Conservation (phyloP, 768 basidiomycete species). For the Imleria badia region DNA sequence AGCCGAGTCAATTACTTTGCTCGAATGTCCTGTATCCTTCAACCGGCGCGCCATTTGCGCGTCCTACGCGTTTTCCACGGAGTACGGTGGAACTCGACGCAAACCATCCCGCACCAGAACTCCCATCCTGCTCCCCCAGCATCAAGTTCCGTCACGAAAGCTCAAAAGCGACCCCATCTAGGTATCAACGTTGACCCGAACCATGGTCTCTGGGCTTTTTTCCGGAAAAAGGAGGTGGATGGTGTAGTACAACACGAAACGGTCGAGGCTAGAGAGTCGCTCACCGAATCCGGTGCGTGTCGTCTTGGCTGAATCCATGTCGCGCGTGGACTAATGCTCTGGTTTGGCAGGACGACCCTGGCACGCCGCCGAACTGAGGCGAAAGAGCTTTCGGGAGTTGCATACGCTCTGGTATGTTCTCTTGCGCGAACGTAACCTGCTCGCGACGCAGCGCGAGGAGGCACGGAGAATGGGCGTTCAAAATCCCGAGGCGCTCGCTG, state of each 20-base stretch:
- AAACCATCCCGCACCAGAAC: neutral
- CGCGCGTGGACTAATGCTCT: conserved; percentile 1
- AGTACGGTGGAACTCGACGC: conserved; percentile 26
- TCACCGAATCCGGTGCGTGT: conserved; percentile 38
- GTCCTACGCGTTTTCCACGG: conserved; percentile 10
- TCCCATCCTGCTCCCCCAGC: neutral
- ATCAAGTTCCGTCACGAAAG: conserved; percentile 14
- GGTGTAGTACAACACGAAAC: conserved; percentile 58
- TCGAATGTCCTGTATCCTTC: conserved; percentile 26
- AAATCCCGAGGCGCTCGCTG: conserved; percentile 27
- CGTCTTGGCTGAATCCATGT: neutral
- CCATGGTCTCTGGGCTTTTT: conserved; percentile 80
- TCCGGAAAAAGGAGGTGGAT: conserved; percentile 54
- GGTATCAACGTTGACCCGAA: conserved; percentile 49
- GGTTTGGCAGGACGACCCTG: conserved; percentile 75
- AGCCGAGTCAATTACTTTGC: neutral
- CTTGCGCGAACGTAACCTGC: conserved; percentile 83
- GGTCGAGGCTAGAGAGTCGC: conserved; percentile 33
- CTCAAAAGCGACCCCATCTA: conserved; percentile 42
- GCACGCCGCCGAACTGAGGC: conserved; percentile 80
- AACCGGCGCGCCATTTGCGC: conserved; percentile 18
- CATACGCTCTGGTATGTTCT: conserved; percentile 95
- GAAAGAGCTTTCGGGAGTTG: conserved; percentile 90
- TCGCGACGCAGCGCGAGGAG: conserved; percentile 86
- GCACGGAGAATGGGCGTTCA: conserved; percentile 57